phyloP scores from a whole-genome alignment of 192 early-diverging fungal species.

The Linnemannia hyalina region DNA sequence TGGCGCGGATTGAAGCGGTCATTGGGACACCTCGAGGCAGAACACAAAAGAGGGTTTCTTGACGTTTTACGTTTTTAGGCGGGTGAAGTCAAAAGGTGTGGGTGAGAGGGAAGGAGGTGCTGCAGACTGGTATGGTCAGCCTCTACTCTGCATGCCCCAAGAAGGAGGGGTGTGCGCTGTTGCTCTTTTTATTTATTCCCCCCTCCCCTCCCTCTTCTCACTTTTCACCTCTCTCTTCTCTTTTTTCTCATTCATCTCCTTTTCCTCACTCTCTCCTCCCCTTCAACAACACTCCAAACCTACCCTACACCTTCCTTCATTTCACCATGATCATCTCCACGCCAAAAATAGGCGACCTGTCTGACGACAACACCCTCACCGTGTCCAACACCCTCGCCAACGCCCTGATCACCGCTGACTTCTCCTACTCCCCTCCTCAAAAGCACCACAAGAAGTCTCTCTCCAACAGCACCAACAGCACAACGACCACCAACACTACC shows the following conservation, averaged over 20 bases:
- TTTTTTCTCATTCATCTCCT: not conserved
- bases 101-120: too few species aligned
- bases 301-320: not conserved
- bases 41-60: not conserved
- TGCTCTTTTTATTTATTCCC: not conserved
- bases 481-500: conserved; percentile 4
- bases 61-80: not conserved
- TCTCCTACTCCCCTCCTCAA: conserved; percentile 8
- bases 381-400: conserved; percentile 40
- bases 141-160: not conserved
- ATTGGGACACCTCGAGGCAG: not conserved
- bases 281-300: not conserved
- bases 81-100: not conserved
- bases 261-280: not conserved
- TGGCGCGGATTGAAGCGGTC: not conserved
- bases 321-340: conserved; percentile 45
- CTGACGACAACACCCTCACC: conserved; percentile 33
- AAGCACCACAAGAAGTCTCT: not conserved
- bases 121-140: too few species aligned
- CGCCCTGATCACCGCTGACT: conserved; percentile 32
- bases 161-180: not conserved
- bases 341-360: conserved; percentile 30
- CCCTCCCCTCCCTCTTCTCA: not conserved
- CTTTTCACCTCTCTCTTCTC: conserved; percentile 2
- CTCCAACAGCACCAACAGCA: not conserved